These are phyloP conservation scores for Crithidia acanthocephali DNA, from an alignment of 208 protist species.

Conservation along the genomic window DNA sequence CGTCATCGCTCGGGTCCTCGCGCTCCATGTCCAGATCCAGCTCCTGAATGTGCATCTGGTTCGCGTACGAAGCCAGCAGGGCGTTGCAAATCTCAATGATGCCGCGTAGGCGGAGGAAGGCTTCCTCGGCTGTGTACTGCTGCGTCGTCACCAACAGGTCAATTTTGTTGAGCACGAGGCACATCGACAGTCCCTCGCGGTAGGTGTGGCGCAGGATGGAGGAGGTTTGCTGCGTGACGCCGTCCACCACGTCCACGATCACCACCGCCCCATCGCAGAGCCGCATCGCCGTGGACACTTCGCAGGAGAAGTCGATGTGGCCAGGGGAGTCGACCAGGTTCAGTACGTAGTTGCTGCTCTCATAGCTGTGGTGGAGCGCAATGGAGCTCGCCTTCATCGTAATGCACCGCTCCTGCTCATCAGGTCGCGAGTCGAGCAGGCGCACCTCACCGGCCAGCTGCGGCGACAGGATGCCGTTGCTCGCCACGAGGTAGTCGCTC, in stretches of 20 bases:
- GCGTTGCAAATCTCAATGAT: slow-evolving; percentile 96
- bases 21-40: slow-evolving; percentile 82
- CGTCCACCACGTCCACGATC: slow-evolving; percentile 99
- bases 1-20: slow-evolving; percentile 86
- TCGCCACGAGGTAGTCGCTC: slow-evolving; percentile 97
- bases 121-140: slow-evolving; percentile 90
- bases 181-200: slow-evolving; percentile 94
- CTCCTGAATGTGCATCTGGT: slow-evolving; percentile 82
- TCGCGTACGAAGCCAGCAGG: slow-evolving; percentile 79
- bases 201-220: slow-evolving; percentile 97
- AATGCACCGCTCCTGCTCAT: slow-evolving; percentile 98
- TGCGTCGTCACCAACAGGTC: slow-evolving; percentile 97
- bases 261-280: slow-evolving; percentile 98
- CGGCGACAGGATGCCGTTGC: slow-evolving; percentile 98
- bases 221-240: slow-evolving; percentile 95
- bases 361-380: slow-evolving; percentile 86
- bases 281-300: slow-evolving; percentile 98
- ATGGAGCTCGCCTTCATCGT: slow-evolving; percentile 99
- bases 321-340: slow-evolving; percentile 99
- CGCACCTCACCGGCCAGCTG: slow-evolving; percentile 97
- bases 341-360: slow-evolving; percentile 83
- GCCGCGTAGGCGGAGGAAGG: slow-evolving; percentile 92
- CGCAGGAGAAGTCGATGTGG: slow-evolving; percentile 99
- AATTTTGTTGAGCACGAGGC: slow-evolving; percentile 99
- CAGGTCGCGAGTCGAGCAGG: slow-evolving; percentile 96